Base-by-base conservation (phyloP, 768 basidiomycete genomes). In the Phaffia tasmanica region DNA sequence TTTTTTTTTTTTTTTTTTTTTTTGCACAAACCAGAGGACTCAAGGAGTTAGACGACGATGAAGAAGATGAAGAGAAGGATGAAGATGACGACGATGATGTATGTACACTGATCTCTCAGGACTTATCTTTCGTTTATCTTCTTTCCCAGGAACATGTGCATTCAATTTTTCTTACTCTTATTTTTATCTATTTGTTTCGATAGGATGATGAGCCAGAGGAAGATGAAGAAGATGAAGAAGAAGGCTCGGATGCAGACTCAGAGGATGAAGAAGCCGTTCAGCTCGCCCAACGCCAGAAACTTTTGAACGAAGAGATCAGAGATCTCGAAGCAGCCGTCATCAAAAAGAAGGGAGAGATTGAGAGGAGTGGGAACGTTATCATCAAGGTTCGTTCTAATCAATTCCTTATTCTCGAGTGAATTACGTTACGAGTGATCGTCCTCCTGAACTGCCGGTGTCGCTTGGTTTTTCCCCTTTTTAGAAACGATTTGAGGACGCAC, bases 401-500 rank as follows among this genome's bases (percentile, higher is more conserved):
- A n/a, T 1, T 35, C 21, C 7, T 49, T 14, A 11, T 23, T 11
- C 8, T 18, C 57, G 59, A 6, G 21, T 54, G 47, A 50, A 32
- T 21, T 64, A n/a, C 23, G 64, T 46, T 58, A 18, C 8, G 14
- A 48, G 35, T 30, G 64, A 50, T 21, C 49, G 27, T 23, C 35
- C 35, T 5, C 11, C 11, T 42, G 48, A 63, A 14, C 42, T 47
- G 1, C 11, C 1, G 58, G 42, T 23, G 29, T 61, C 15, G 51
- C n/a, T n/a, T 19, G 2, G 15, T 29, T 9, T 21, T 27, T 21
- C 9, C 30, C 48, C 25, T 67, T 60, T 23, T 7, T 72, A 92
- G 86, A 87, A 86, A 83, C 91, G 91, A 47, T 93, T 94, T 76
- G 89, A 93, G 75, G 92, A 94, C 74, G 86, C 88, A 21, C 76